Evolutionary conservation across 306 rosid species (phyloP).

Genomic region (Geum urbanum): DNA sequence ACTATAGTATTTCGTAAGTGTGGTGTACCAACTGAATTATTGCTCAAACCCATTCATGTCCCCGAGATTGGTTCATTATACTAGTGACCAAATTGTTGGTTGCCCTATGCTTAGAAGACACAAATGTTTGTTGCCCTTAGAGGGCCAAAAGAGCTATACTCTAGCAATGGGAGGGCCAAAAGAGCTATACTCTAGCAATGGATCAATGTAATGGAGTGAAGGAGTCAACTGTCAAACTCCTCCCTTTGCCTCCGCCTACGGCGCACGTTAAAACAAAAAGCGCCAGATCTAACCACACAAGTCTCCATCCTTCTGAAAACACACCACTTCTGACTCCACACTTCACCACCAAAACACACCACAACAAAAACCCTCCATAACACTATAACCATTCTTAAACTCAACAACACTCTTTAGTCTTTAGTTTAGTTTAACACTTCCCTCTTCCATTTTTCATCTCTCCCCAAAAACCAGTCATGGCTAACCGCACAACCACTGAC

Average conservation of each 20-base stretch:
- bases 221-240: conserved; percentile 49
- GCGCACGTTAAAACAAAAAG: conserved; percentile 37
- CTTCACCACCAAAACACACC: too few species aligned
- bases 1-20: too few species aligned
- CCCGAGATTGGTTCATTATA: too few species aligned
- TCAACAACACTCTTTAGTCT: background rate
- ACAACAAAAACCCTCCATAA: conserved; percentile 2
- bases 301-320: conserved; percentile 27
- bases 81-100: too few species aligned
- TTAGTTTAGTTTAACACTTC: background rate
- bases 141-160: background rate
- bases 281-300: conserved; percentile 37
- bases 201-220: background rate
- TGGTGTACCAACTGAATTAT: too few species aligned
- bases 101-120: conserved; percentile 3
- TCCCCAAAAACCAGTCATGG: conserved; percentile 28
- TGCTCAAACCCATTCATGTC: too few species aligned
- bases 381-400: too few species aligned
- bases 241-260: conserved; percentile 27
- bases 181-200: conserved; percentile 23
- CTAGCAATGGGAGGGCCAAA: background rate
- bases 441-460: too few species aligned
- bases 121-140: conserved; percentile 7
- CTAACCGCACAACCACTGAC: conserved; percentile 42
- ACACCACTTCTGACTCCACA: too few species aligned